A percentile compares a stretch with the other conserved stretches of the same genome.
These are phyloP conservation scores for Poa annua DNA, from an alignment of 176 grass and related monocot species.

Conservation along the genomic window DNA sequence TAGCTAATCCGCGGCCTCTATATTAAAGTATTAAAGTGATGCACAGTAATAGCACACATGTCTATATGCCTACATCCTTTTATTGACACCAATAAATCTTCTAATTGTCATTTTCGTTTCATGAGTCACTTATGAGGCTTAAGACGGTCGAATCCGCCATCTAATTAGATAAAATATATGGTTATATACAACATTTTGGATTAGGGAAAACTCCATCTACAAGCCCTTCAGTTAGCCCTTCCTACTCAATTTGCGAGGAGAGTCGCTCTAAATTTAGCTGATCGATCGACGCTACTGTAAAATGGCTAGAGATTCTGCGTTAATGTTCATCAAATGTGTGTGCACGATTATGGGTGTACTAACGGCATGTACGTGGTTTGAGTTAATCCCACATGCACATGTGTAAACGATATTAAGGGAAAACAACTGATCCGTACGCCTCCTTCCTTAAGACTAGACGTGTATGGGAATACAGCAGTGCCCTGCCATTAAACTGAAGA, in stretches of 20 bases:
- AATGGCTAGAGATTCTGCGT: background rate
- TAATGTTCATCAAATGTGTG: background rate
- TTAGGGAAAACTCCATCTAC: too few species aligned
- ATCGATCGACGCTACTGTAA: background rate
- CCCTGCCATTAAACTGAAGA: conserved; percentile 47
- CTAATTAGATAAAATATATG: too few species aligned
- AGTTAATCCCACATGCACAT: background rate
- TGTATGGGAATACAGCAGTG: conserved; percentile 35
- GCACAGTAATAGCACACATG: too few species aligned
- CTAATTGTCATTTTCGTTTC: too few species aligned
- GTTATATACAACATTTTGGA: too few species aligned
- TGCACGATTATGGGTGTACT: background rate
- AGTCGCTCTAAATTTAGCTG: background rate
- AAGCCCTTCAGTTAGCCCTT: background rate
- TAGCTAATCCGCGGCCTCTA: too few species aligned
- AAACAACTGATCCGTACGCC: background rate
- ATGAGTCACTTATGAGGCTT: too few species aligned
- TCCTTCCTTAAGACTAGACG: background rate
- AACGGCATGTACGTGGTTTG: background rate
- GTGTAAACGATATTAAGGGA: background rate
- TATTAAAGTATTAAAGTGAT: too few species aligned
- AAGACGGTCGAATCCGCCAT: too few species aligned
- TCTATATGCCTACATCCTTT: too few species aligned
- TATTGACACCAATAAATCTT: too few species aligned
- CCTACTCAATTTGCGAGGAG: background rate